Conservation (phyloP, 208 protist genomes). For the Acanthamoeba rhysodes region DNA sequence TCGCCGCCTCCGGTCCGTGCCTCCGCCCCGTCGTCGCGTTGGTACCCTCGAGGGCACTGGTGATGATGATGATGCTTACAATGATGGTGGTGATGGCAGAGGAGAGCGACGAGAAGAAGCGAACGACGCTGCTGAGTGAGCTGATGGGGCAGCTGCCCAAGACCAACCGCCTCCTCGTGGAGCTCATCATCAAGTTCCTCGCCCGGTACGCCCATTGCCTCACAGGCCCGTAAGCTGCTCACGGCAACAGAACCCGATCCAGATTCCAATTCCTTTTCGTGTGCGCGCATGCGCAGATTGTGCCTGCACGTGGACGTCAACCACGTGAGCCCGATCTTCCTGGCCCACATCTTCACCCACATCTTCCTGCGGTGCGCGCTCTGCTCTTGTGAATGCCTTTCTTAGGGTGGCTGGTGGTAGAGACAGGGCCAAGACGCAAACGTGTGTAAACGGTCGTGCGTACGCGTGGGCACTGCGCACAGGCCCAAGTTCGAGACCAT, state of each 20-base stretch:
- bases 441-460: too few species aligned
- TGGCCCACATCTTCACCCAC: constrained; percentile 48
- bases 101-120: constrained; percentile 36
- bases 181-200: constrained; percentile 62
- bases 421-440: too few species aligned
- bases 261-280: too few species aligned
- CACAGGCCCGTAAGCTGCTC: too few species aligned
- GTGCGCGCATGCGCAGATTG: background rate
- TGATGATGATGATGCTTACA: too few species aligned
- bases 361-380: constrained; percentile 13
- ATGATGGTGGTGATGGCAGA: background rate
- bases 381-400: background rate
- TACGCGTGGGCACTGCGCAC: too few species aligned
- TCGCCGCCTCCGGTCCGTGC: background rate
- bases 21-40: background rate
- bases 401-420: too few species aligned
- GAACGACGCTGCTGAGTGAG: background rate
- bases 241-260: too few species aligned
- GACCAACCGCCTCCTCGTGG: constrained; percentile 48
- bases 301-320: constrained; percentile 7
- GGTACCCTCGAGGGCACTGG: background rate
- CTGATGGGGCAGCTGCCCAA: constrained; percentile 20
- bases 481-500: constrained; percentile 46
- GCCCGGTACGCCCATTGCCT: background rate
- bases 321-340: constrained; percentile 12